Base-by-base conservation (phyloP, 2,329 filamentous ascomycete genomes). In the Colletotrichum tamarilloi region DNA sequence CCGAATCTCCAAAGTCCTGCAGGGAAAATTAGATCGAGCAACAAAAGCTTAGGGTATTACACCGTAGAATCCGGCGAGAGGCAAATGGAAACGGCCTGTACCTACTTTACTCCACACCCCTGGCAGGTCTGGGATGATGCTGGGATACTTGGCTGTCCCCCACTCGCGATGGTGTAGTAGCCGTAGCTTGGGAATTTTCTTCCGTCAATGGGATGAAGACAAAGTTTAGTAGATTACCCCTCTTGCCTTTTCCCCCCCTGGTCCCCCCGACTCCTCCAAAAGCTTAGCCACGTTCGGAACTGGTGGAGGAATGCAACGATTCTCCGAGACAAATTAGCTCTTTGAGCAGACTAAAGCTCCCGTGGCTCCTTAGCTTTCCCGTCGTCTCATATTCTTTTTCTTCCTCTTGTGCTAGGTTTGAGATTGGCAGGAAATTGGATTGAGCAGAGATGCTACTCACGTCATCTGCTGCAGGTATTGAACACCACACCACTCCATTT, bases 131-230 rank as follows among this genome's bases (percentile, higher is more conserved):
- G 62, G 67, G 62, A 52, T 73, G 60, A 73, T 71, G 28, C 71
- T 66, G 32, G 56, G 49, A 26, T 46, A 19, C 42, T 26, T 14
- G 52, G 55, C 52, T 22, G 52, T 26, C 28, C 30, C 49, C 30
- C 62, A 30, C 62, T 16, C 12, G 11, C 16, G 24, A 22, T 46
- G 24, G 24, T 57, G 52, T 28, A 42, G 38, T 42, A 8, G 14
- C 38, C 38, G 38, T 42, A 67, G 53, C 26, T 59, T 12, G 53
- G 42, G 42, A 22, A 65, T 69, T 70, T 70, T 73, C 57, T 70
- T 71, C 71, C 71, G 62, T 73, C 71, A 73, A 73, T 73, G 46
- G 65, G 62, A 62, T 24, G 60, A 62, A 22, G 11, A 46, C 35
- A 56, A 70, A 19, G 55, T 42, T 22, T 46, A 59, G 28, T 32